Base-by-base conservation (phyloP, 495 filamentous ascomycete species). In the Elasticomyces elasticus region DNA sequence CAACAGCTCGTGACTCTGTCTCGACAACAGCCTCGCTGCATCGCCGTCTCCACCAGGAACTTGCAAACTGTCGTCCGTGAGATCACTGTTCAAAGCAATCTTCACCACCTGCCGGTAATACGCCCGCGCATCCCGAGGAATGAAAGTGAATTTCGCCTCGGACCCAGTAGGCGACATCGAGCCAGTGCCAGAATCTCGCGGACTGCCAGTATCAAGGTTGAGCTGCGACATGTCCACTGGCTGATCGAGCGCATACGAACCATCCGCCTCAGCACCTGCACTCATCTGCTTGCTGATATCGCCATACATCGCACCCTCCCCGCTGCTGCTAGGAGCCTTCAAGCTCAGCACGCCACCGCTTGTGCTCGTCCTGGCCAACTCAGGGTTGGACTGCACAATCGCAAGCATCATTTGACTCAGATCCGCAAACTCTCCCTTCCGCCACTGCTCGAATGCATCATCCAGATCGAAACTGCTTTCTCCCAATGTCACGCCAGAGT, bases 321-420 rank as follows among this genome's bases (percentile, higher is more conserved):
- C 55, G 30, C 63, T 56, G 6, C 69, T 60, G 9, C 70, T 70
- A 42, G 64, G 66, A 9, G 70, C 48, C 37, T 47, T n/a, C 33
- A 54, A 51, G 13, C 24, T 17, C 27, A 52, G 19, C 45, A 79
- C 61, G 22, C 62, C 62, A 25, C 70, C 66, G 12, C 70, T 75
- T 15, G 78, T 69, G 3, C 77, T 76, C 59, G 72, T 79, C 65
- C 86, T 91, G 46, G 86, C 84, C 23, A 96, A 75, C 63, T 92
- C 89, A 11, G 89, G 91, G 61, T 88, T 87, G 13, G 84, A 81
- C 56, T 87, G 87, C 26, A 96, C 69, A 41, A 97, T 91, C 26
- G 84, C 82, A 57, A 92, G 76, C 76, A 97, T 94, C 77, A 97
- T 89, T 64, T 94, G 86, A 10, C 88, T 87, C 42, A 97, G 69